A percentile compares a stretch with the other conserved stretches of the same genome.
Evolutionary conservation across 768 basidiomycete genomes (phyloP).

Genomic region (Suillus subaureus): DNA sequence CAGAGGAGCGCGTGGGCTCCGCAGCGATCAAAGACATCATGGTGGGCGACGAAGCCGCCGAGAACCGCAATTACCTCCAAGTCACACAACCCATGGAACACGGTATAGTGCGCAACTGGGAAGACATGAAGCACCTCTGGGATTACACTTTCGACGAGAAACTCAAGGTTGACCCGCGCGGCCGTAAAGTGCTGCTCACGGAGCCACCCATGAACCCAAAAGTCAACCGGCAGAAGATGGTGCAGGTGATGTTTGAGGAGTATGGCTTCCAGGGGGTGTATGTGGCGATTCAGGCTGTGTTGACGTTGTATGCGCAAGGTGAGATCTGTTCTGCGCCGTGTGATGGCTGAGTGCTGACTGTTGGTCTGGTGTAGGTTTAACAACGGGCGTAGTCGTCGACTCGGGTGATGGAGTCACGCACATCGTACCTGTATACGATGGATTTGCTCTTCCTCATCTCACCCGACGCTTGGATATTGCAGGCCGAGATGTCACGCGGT

Average conservation of each 20-base stretch:
- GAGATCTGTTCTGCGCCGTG: conserved; percentile 25
- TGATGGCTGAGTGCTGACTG: conserved; percentile 6
- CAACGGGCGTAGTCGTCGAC: conserved; percentile 98
- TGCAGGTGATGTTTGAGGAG: conserved; percentile 99
- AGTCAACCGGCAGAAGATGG: conserved; percentile 90
- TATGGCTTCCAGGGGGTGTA: conserved; percentile 97
- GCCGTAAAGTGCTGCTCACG: conserved; percentile 89
- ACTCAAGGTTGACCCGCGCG: conserved; percentile 83
- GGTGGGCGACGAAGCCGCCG: conserved; percentile 96
- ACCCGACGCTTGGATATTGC: conserved; percentile 96
- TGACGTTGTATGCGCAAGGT: conserved; percentile 99
- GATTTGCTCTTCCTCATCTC: conserved; percentile 93
- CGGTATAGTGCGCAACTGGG: conserved; percentile 98
- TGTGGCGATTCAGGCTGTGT: conserved; percentile 96
- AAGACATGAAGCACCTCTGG: conserved; percentile 98
- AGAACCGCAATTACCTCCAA: conserved; percentile 93
- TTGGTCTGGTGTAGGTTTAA: conserved; percentile 63
- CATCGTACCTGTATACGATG: conserved; percentile 98
- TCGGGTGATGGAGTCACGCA: conserved; percentile 99
- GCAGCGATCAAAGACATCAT: conserved; percentile 95
- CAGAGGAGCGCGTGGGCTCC: conserved; percentile 90
- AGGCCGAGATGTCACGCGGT: conserved; percentile 96
- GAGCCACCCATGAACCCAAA: conserved; percentile 99
- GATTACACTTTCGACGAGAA: conserved; percentile 98
- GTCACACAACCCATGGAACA: conserved; percentile 99